A percentile compares a stretch with the other conserved stretches of the same genome.
phyloP scores from a whole-genome alignment of 192 early-diverging fungal genomes.

The Podila clonocystis region DNA sequence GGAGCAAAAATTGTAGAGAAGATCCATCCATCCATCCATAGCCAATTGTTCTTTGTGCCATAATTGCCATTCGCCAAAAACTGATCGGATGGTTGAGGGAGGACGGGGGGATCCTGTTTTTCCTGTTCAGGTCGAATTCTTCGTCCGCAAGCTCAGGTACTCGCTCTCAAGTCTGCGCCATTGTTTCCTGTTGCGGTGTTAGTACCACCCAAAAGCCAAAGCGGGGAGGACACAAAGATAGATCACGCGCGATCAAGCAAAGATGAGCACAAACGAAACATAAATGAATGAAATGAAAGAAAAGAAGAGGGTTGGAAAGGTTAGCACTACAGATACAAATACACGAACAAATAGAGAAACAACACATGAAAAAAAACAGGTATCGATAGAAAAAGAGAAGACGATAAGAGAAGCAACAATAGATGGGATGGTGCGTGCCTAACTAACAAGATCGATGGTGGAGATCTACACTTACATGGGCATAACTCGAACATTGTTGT shows the following conservation, averaged over 20 bases:
- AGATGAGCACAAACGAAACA: not conserved
- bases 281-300: no score
- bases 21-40: no score
- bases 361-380: not conserved
- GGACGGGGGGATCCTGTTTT: no score
- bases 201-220: not conserved
- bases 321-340: not conserved
- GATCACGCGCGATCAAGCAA: constrained; percentile 4
- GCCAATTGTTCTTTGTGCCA: no score
- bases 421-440: not conserved
- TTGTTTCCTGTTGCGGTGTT: constrained; percentile 18
- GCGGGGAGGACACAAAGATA: not conserved
- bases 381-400: not conserved
- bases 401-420: not conserved
- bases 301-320: not conserved
- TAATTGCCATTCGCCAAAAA: no score
- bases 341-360: not conserved
- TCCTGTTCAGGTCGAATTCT: constrained; percentile 1
- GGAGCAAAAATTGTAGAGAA: no score
- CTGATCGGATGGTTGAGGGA: no score
- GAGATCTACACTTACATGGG: constrained; percentile 26
- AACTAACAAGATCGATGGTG: not conserved
- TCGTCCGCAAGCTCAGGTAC: constrained; percentile 31
- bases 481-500: constrained; percentile 49
- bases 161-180: constrained; percentile 46